Evolutionary conservation across 768 basidiomycete genomes (phyloP), one percentile per base, ranked within the genome.

Genomic region (Clavaria fumosa): DNA sequence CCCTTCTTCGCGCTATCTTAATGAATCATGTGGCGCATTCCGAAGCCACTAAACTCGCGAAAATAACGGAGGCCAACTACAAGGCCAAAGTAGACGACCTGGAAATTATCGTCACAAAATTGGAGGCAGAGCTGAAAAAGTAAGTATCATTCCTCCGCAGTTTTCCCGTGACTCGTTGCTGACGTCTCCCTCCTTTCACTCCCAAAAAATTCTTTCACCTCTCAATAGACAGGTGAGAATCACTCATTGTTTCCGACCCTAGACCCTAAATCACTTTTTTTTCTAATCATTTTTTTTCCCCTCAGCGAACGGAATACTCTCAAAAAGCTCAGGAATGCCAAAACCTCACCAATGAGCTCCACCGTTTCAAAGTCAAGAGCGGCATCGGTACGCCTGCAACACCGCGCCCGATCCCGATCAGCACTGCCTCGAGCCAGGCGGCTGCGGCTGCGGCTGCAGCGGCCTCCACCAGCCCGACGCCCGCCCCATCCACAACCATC

Each of bases 21-120:
- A 70, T 79, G 61, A 86, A 86, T 51, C 78, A 84, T 54, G 60
- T 73, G 35, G 78, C 81, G 47, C 80, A 84, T 58, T 78, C 77
- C 23, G 83, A 86, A 52, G 71, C 73, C 42, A 74, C 67, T 53
- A 79, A 76, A 61, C 55, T 60, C 46, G 70, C 79, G 31, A 81
- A 76, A 56, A 59, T 54, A 40, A 58, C 67, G 38, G 81, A 85
- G 60, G 57, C 62, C 35, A 63, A 60, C 43, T 62, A 81, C 51
- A 77, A 70, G 59, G 60, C 62, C 47, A 73, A 72, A 58, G 56
- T 84, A 31, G 77, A 81, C 44, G 75, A 76, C 48, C 59, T 71
- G 44, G 72, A 82, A 58, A 51, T 59, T 42, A 56, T 61, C 41
- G 66, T 70, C 46, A 54, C 61, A 41, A 73, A 74, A 55, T 57